A percentile compares a stretch with the other conserved stretches of the same genome.
phyloP scores from a whole-genome alignment of 2,329 filamentous ascomycete genomes.

The Ascochyta pisi region DNA sequence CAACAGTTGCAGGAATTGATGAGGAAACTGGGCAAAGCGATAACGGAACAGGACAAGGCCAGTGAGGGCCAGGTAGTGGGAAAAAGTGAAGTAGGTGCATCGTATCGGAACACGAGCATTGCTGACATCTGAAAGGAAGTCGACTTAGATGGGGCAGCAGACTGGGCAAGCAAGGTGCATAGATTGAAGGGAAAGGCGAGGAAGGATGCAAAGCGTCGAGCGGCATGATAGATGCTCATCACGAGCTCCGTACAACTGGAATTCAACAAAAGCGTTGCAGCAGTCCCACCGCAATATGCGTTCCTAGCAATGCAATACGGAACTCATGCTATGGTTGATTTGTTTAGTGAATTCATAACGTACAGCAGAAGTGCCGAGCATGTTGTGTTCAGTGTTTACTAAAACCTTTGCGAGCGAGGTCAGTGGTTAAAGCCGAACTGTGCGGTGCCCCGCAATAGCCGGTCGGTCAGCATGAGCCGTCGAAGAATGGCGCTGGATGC shows the following conservation, averaged over 20 bases:
- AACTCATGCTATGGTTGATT: neutral
- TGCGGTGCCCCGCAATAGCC: slow-evolving; percentile 14
- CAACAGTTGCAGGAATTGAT: slow-evolving; percentile 4
- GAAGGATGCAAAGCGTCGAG: slow-evolving; percentile 1
- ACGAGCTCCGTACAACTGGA: no score
- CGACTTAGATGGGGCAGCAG: neutral
- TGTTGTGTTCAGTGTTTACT: neutral
- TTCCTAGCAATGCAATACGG: neutral
- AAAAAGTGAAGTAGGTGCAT: neutral
- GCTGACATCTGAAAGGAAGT: slow-evolving; percentile 1
- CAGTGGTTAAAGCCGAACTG: slow-evolving; percentile 4
- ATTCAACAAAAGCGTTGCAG: neutral
- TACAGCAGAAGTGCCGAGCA: neutral
- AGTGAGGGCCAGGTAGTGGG: neutral
- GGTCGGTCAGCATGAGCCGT: slow-evolving; percentile 1
- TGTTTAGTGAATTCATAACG: neutral
- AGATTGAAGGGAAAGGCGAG: slow-evolving; percentile 14
- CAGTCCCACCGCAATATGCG: neutral
- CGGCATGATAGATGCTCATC: neutral
- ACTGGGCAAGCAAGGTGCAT: neutral
- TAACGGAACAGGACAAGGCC: neutral
- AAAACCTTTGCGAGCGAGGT: neutral
- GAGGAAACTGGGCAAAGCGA: neutral
- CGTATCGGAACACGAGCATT: neutral
- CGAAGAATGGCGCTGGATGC: slow-evolving; percentile 5